These are phyloP conservation scores for Boechera divaricarpa DNA, from an alignment of 345 rosid genomes.

Conservation along the genomic window DNA sequence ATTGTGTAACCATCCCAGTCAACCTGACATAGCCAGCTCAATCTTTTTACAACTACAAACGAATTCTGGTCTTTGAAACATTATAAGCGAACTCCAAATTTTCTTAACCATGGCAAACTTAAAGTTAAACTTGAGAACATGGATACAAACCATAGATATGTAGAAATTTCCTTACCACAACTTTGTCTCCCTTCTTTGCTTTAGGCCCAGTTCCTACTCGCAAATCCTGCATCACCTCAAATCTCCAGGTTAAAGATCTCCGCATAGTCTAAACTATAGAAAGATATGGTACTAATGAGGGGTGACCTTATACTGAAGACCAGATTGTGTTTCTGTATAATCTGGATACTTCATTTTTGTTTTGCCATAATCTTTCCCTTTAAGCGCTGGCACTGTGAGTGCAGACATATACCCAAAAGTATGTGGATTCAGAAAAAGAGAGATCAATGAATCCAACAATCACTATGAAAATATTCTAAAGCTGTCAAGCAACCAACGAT, in stretches of 20 bases:
- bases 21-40: slow-evolving; percentile 56
- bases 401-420: not conserved
- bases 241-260: slow-evolving; percentile 31
- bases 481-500: too few relatives aligned
- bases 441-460: not conserved
- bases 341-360: slow-evolving; percentile 87
- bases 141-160: slow-evolving; percentile 2
- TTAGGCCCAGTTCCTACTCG: slow-evolving; percentile 77
- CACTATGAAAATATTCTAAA: not conserved
- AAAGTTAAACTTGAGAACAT: not conserved
- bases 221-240: slow-evolving; percentile 69
- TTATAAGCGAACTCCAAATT: not conserved
- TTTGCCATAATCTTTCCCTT: slow-evolving; percentile 97
- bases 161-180: slow-evolving; percentile 65
- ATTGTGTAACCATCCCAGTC: slow-evolving; percentile 99
- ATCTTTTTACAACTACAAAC: slow-evolving; percentile 8
- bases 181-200: slow-evolving; percentile 79
- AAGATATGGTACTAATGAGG: slow-evolving; percentile 19
- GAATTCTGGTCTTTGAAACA: slow-evolving; percentile 11
- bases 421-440: not conserved
- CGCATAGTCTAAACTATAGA: not conserved
- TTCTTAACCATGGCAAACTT: not conserved
- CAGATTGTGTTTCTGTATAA: slow-evolving; percentile 79
- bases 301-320: slow-evolving; percentile 95
- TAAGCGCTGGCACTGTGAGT: slow-evolving; percentile 77